Conservation (phyloP, 2,329 filamentous ascomycete species). For the Zymoseptoria ardabiliae region DNA sequence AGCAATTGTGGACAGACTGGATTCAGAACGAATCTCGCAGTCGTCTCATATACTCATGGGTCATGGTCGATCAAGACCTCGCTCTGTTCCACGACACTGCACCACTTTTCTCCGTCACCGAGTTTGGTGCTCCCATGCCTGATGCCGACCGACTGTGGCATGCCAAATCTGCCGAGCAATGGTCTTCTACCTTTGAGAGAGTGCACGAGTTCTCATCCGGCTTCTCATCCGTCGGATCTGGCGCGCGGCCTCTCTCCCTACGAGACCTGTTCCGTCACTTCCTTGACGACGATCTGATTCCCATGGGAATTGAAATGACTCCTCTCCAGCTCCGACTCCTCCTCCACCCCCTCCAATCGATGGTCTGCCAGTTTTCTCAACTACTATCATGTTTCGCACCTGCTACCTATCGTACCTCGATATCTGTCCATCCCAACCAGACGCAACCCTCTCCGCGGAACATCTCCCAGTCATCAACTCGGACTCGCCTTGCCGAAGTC, state of each 20-base stretch:
- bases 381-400: constrained; percentile 53
- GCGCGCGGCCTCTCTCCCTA: constrained; percentile 51
- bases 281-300: constrained; percentile 54
- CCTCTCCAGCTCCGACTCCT: constrained; percentile 58
- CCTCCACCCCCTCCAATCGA: constrained; percentile 59
- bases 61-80: constrained; percentile 66
- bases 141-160: constrained; percentile 57
- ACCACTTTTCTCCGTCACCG: constrained; percentile 57
- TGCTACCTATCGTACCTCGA: constrained; percentile 30
- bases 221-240: constrained; percentile 47
- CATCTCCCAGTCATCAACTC: constrained; percentile 54
- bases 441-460: background rate
- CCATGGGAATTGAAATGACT: constrained; percentile 45
- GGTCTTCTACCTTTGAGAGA: constrained; percentile 53
- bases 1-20: constrained; percentile 57
- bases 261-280: constrained; percentile 62
- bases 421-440: background rate
- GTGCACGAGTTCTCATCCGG: constrained; percentile 49
- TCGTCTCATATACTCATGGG: constrained; percentile 67
- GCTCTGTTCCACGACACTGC: constrained; percentile 58
- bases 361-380: constrained; percentile 58
- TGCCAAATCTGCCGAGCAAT: constrained; percentile 50
- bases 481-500: constrained; percentile 55
- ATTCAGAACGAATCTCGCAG: constrained; percentile 55
- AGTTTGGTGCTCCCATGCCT: constrained; percentile 59